These are phyloP conservation scores for Casuarina cunninghamiana DNA, from an alignment of 306 rosid species.

Conservation along the genomic window DNA sequence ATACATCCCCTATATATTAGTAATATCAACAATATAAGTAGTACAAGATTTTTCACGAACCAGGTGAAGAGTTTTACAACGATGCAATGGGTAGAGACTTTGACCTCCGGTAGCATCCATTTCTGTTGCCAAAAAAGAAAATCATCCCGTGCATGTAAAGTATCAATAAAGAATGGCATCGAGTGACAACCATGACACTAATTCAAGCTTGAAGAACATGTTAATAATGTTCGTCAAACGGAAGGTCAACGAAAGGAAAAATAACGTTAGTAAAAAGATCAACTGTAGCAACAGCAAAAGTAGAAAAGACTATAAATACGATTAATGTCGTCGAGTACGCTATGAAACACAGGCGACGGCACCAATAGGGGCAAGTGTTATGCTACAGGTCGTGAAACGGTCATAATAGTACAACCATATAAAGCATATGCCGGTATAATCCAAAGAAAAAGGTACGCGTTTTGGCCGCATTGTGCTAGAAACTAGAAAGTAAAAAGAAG, in stretches of 20 bases:
- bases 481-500: not conserved
- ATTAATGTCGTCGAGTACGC: too few relatives aligned
- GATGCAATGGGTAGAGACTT: conserved; percentile 63
- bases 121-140: conserved; percentile 42
- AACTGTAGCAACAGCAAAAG: too few relatives aligned
- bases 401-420: not conserved
- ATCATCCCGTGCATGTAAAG: not conserved
- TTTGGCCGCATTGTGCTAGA: not conserved
- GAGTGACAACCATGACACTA: conserved; percentile 10
- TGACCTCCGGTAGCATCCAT: conserved; percentile 49
- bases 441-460: not conserved
- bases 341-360: too few relatives aligned
- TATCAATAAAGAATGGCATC: not conserved
- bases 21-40: not conserved
- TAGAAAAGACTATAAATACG: too few relatives aligned
- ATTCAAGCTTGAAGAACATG: not conserved
- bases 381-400: too few relatives aligned
- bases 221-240: too few relatives aligned
- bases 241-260: too few relatives aligned
- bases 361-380: too few relatives aligned
- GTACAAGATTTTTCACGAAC: conserved; percentile 38
- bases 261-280: too few relatives aligned
- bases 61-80: conserved; percentile 71
- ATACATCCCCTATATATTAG: not conserved
- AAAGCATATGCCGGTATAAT: not conserved